Percentiles rank a stretch among this genome's conserved stretches.
Conservation (phyloP, 2,329 filamentous ascomycete species). For the Aspergillus nomiae region DNA sequence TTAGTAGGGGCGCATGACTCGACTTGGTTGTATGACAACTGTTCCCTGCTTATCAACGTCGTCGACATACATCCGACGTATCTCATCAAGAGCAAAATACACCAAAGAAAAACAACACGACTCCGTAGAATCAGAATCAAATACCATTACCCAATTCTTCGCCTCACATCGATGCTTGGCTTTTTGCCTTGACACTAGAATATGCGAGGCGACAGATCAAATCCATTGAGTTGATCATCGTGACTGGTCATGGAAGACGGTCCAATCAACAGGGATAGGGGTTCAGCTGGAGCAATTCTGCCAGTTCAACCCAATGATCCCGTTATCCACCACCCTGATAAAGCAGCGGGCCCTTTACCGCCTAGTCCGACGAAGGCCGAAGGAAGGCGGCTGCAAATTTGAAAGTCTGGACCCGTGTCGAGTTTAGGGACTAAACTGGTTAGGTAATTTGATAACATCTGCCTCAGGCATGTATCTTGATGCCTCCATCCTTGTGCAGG, state of each 20-base stretch:
- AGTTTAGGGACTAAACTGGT: not conserved
- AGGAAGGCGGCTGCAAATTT: too few species aligned
- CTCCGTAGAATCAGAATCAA: not conserved
- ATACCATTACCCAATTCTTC: not conserved
- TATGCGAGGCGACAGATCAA: slow-evolving; percentile 1
- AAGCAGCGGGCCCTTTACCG: not conserved
- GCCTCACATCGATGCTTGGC: not conserved
- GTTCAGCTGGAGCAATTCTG: not conserved
- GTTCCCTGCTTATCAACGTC: not conserved
- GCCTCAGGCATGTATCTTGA: not conserved
- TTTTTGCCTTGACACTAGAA: not conserved
- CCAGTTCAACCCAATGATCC: not conserved
- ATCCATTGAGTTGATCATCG: not conserved
- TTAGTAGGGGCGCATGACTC: not conserved
- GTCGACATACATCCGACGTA: not conserved
- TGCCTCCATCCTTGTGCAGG: not conserved
- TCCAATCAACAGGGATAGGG: not conserved
- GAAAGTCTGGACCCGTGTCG: not conserved
- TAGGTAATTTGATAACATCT: not conserved
- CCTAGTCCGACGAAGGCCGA: not conserved
- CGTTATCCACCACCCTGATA: not conserved
- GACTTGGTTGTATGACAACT: not conserved
- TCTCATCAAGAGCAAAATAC: not conserved
- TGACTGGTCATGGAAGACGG: not conserved
- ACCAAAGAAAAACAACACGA: not conserved